Evolutionary conservation across 768 basidiomycete species (phyloP), one percentile per base, ranked within the genome.

Genomic region (Collybia sp.): DNA sequence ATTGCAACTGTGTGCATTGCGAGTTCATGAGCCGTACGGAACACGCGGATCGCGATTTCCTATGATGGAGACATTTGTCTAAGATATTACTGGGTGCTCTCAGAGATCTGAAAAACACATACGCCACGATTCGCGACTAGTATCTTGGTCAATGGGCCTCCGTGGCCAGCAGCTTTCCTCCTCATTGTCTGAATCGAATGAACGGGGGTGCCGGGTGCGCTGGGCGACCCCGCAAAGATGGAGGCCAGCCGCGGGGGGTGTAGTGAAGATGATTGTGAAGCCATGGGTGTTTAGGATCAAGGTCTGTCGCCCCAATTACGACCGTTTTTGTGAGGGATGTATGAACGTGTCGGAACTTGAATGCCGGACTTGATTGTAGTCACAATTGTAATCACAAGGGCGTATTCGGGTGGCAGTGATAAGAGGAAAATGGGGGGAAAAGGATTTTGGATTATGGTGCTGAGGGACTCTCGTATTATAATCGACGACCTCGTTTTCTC

Each of bases 1-100:
- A 99, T 97, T 32, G 96, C 96, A 46, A 98, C 96, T 40, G 94
- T 96, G 65, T 94, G 92, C 94, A 98, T 96, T 9, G 94, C 96
- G 49, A 99, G 78, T 62, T 99, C 96, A 72, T 99, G 96, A 42
- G 96, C 90, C 0, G 94, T 97, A 59, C 94, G 78, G 78, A 99
- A 98, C 35, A 99, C 93, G 60, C 96, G 89, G 58, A 99, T 93
- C 20, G 96, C 96, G 66, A 99, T 99, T 87, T 99, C 93, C 91
- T 93, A 60, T 32, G 51, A 44, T 54, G 45, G n/a, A 52, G 25
- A 44, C n/a, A 47, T 50, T 47, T 43, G 49, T 16, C 15, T 13
- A 42, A 44, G 47, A 37, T 37, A 44, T 30, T 45, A 45, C 51
- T 48, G 37, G 11, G 48, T 13, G 30, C 25, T 48, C 25, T n/a